A percentile compares a stretch with the other conserved stretches of the same genome.
Evolutionary conservation across 2,329 filamentous ascomycete species (phyloP).

Genomic region (Penicillium sp.): DNA sequence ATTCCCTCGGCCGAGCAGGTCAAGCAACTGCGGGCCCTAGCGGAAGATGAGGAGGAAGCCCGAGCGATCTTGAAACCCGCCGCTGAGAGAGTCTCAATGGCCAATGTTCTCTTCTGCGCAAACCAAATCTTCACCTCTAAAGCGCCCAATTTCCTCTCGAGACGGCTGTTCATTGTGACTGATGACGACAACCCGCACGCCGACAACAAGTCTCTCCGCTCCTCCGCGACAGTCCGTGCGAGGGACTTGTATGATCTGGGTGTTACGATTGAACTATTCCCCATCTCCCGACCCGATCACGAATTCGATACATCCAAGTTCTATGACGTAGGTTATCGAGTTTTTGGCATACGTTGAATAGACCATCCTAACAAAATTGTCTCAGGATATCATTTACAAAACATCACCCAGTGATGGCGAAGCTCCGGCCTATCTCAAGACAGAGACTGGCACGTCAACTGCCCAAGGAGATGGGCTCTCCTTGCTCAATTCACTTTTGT

Average conservation of each 20-base stretch:
- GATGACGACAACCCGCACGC: constrained; percentile 85
- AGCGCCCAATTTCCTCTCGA: constrained; percentile 88
- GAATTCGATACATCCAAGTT: constrained; percentile 81
- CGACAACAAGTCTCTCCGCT: constrained; percentile 67
- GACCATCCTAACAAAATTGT: constrained; percentile 11
- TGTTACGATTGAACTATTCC: constrained; percentile 88
- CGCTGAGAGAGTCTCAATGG: constrained; percentile 70
- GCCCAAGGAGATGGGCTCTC: constrained; percentile 73
- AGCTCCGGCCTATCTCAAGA: constrained; percentile 56
- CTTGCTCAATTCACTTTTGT: constrained; percentile 74
- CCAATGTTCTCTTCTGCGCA: constrained; percentile 87
- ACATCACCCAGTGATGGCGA: constrained; percentile 67
- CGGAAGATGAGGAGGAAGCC: constrained; percentile 73
- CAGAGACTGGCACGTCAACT: constrained; percentile 53
- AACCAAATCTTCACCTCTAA: constrained; percentile 96
- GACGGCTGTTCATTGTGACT: constrained; percentile 91
- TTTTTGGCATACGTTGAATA: not conserved
- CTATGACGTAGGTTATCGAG: constrained; percentile 73
- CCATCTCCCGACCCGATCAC: constrained; percentile 68
- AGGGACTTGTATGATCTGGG: constrained; percentile 94
- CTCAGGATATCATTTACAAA: constrained; percentile 84
- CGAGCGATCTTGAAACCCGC: constrained; percentile 68
- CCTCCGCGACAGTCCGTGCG: constrained; percentile 77
- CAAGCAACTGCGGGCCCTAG: constrained; percentile 69
- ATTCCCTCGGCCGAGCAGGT: constrained; percentile 84